Conservation (phyloP, 208 protist genomes). For the Leishmania braziliensis region DNA sequence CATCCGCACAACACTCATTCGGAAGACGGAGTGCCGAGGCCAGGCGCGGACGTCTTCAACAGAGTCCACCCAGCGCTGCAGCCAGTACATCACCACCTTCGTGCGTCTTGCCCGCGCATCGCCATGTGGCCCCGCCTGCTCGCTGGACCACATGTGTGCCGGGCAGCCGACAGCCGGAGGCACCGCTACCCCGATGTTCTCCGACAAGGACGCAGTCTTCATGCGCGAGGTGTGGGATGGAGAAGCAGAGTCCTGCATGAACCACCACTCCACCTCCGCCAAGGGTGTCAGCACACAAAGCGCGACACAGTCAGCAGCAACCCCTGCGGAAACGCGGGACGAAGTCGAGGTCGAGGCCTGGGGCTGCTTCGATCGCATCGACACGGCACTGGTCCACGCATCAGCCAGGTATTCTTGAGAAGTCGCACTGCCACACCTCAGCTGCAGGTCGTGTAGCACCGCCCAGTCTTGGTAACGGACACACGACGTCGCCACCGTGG, state of each 20-base stretch:
- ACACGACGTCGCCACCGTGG: not conserved
- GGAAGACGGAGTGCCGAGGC: constrained; percentile 16
- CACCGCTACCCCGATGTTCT: constrained; percentile 1
- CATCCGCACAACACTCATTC: not conserved
- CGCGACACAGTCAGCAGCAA: not conserved
- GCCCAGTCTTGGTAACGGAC: constrained; percentile 28
- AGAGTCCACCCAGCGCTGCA: constrained; percentile 17
- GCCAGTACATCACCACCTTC: constrained; percentile 14
- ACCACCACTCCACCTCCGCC: constrained; percentile 32
- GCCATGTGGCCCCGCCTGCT: not conserved
- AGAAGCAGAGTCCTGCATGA: not conserved
- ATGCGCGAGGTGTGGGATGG: not conserved
- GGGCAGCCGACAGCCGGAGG: constrained; percentile 22
- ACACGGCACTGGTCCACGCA: not conserved
- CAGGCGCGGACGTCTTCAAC: constrained; percentile 4
- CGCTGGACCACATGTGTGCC: constrained; percentile 1
- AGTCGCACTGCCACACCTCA: not conserved
- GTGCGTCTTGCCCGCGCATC: not conserved
- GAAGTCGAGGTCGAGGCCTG: not conserved
- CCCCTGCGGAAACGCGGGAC: no score
- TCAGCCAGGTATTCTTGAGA: constrained; percentile 1
- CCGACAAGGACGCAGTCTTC: not conserved
- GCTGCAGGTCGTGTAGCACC: constrained; percentile 6
- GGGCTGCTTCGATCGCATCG: not conserved
- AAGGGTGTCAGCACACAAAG: constrained; percentile 18